Conservation (phyloP, 176 grass and related monocot species). For the Hyparrhenia diplandra region DNA sequence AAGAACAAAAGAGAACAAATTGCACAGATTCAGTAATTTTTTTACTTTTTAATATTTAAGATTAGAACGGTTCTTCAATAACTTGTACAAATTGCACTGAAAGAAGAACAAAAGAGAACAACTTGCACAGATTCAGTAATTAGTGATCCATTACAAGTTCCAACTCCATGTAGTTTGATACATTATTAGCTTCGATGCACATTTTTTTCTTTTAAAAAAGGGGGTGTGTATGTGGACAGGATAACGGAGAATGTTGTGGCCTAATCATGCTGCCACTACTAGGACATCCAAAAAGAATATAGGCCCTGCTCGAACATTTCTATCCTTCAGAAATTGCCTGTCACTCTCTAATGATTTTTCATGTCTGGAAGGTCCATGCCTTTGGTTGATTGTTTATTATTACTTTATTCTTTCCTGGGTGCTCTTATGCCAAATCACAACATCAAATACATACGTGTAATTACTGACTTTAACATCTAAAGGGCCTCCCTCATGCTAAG, state of each 20-base stretch:
- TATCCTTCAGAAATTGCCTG: constrained; percentile 26
- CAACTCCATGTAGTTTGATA: background rate
- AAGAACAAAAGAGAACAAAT: background rate
- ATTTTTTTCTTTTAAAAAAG: background rate
- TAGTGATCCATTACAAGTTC: background rate
- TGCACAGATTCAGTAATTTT: too few species aligned
- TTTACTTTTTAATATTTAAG: too few species aligned
- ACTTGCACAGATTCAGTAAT: background rate
- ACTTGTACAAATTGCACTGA: too few species aligned
- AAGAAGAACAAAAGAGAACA: too few species aligned
- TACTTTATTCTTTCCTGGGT: constrained; percentile 22
- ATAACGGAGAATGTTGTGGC: constrained; percentile 13
- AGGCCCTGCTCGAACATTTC: constrained; percentile 16
- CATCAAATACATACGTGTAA: background rate
- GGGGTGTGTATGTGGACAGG: constrained; percentile 6
- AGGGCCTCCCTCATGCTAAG: background rate
- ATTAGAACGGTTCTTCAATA: too few species aligned
- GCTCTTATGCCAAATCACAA: constrained; percentile 3
- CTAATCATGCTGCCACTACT: constrained; percentile 42
- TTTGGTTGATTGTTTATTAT: constrained; percentile 5
- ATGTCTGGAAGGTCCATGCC: background rate
- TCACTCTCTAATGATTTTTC: constrained; percentile 30
- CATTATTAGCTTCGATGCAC: constrained; percentile 12
- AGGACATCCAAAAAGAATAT: too few species aligned
- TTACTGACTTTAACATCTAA: constrained; percentile 6